Evolutionary conservation across 2,329 filamentous ascomycete genomes (phyloP).

Genomic region (Fusarium cicatricum): DNA sequence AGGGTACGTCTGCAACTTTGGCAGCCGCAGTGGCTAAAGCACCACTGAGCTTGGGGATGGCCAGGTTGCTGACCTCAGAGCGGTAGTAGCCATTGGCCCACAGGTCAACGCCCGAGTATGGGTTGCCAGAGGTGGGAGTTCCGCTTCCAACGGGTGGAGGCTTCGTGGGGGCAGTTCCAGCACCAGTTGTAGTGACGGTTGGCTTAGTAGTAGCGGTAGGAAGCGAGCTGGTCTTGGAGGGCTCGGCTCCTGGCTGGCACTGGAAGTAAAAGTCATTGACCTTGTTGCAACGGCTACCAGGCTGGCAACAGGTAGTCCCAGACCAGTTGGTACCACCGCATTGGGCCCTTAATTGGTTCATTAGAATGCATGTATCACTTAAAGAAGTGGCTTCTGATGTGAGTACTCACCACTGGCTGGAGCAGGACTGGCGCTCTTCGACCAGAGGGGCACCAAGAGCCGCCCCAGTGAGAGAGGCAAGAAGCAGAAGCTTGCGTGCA

Average conservation of each 20-base stretch:
- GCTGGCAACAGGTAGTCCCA: slow-evolving; percentile 55
- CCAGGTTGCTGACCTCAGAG: slow-evolving; percentile 62
- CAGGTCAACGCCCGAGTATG: slow-evolving; percentile 58
- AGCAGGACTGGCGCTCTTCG: slow-evolving; percentile 46
- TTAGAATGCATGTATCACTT: not conserved
- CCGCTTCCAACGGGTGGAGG: slow-evolving; percentile 42
- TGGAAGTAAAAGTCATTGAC: slow-evolving; percentile 39
- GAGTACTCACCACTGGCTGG: slow-evolving; percentile 26
- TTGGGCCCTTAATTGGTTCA: slow-evolving; percentile 44
- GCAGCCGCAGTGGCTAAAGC: slow-evolving; percentile 61
- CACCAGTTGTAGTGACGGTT: slow-evolving; percentile 8
- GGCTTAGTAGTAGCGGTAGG: slow-evolving; percentile 20
- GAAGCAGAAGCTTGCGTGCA: slow-evolving; percentile 24
- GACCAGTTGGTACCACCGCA: slow-evolving; percentile 56
- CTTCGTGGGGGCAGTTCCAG: slow-evolving; percentile 27
- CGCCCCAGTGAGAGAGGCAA: slow-evolving; percentile 33
- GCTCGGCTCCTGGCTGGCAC: slow-evolving; percentile 28
- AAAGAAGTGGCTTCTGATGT: fast-evolving
- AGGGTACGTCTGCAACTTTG: slow-evolving; percentile 60
- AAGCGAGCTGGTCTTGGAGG: slow-evolving; percentile 21
- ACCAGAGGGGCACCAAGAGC: slow-evolving; percentile 50
- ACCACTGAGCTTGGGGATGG: slow-evolving; percentile 68
- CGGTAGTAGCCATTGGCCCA: slow-evolving; percentile 65
- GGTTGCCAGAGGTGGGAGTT: slow-evolving; percentile 61
- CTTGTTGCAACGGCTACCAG: slow-evolving; percentile 36